Conservation (phyloP, 2,329 filamentous ascomycete genomes). For the Neopestalotiopsis sp. region DNA sequence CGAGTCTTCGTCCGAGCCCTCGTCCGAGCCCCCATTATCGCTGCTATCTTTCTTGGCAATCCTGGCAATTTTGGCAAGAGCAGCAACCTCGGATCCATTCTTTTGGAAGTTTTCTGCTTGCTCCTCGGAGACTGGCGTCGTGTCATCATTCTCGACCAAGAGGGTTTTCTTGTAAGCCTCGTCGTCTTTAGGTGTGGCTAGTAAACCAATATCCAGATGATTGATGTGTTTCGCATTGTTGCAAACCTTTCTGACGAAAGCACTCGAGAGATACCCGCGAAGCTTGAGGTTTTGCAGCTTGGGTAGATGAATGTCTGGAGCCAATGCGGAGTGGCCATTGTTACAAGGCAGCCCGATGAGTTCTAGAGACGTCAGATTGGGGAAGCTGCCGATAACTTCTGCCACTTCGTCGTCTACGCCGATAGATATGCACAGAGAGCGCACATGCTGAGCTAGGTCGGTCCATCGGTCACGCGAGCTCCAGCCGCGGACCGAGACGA, state of each 20-base stretch:
- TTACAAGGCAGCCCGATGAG: constrained; percentile 8
- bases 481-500: neutral
- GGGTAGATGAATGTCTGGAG: constrained; percentile 9
- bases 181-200: constrained; percentile 17
- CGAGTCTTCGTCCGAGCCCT: neutral
- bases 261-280: constrained; percentile 19
- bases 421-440: constrained; percentile 20
- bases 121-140: neutral
- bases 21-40: neutral
- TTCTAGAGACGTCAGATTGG: constrained; percentile 15
- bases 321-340: neutral
- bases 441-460: constrained; percentile 10
- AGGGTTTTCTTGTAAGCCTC: neutral
- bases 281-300: constrained; percentile 15
- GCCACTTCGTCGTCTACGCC: constrained; percentile 16
- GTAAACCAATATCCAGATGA: constrained; percentile 16
- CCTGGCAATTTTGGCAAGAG: neutral
- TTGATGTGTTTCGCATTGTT: constrained; percentile 14
- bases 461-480: constrained; percentile 13
- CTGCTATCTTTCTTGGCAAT: neutral
- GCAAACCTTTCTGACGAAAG: constrained; percentile 17
- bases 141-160: neutral
- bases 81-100: neutral
- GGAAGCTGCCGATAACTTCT: constrained; percentile 7
- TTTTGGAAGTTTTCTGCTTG: neutral